Percentiles rank a stretch among this genome's conserved stretches.
Conservation (phyloP, 1,284 basidiomycete species). For the Cutaneotrichosporon mucoides region DNA sequence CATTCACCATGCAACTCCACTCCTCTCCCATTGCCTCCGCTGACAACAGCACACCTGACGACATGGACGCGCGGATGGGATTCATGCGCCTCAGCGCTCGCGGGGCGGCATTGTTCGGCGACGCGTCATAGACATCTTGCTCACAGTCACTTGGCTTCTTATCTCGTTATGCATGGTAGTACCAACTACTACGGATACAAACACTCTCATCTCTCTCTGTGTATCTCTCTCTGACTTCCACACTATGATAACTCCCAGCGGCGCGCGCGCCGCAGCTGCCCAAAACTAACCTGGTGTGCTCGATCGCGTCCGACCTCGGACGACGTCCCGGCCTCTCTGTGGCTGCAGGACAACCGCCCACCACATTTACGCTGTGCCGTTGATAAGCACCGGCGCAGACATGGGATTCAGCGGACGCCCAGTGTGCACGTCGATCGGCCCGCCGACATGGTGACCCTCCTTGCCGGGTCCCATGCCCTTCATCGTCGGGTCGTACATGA, state of each 20-base stretch:
- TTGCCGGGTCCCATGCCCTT: constrained; percentile 30
- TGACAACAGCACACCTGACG: constrained; percentile 32
- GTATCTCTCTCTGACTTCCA: not conserved
- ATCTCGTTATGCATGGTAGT: not conserved
- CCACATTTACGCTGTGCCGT: not conserved
- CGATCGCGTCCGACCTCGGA: too few relatives aligned
- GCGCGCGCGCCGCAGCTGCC: not conserved
- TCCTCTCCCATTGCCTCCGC: not conserved
- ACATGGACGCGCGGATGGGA: constrained; percentile 36
- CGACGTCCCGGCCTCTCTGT: not conserved
- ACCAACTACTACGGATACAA: constrained; percentile 7
- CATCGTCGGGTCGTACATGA: constrained; percentile 39
- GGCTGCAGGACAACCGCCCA: too few relatives aligned
- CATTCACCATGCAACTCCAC: too few relatives aligned
- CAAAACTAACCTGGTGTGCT: not conserved
- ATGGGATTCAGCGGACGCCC: constrained; percentile 9
- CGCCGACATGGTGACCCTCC: constrained; percentile 24
- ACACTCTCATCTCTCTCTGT: not conserved
- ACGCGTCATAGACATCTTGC: constrained; percentile 5
- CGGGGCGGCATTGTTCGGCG: constrained; percentile 38
- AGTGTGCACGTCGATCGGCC: constrained; percentile 15
- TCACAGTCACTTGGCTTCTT: not conserved
- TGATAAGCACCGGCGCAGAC: constrained; percentile 3
- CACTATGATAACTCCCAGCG: not conserved
- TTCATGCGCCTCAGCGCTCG: constrained; percentile 34